These are phyloP conservation scores for Turritis glabra DNA, from an alignment of 345 rosid genomes.

Conservation along the genomic window DNA sequence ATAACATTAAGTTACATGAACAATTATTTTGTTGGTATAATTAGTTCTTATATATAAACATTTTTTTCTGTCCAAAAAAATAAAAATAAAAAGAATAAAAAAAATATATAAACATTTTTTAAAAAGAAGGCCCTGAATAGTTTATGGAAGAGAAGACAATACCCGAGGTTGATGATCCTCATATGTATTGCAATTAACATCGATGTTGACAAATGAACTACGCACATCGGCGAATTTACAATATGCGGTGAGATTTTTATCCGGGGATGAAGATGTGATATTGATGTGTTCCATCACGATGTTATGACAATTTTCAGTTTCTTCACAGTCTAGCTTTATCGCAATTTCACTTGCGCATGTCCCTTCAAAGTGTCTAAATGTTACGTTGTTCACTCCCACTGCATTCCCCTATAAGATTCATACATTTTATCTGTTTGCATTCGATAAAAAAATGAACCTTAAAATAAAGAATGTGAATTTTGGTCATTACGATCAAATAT, in stretches of 20 bases:
- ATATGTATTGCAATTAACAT: not conserved
- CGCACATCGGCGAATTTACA: conserved; percentile 21
- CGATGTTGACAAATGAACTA: not conserved
- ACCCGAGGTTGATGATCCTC: not conserved
- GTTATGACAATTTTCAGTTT: not conserved
- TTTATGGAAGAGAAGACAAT: not conserved
- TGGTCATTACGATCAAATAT: not conserved
- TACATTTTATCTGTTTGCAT: not conserved
- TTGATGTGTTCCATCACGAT: conserved; percentile 24
- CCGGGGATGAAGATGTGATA: conserved; percentile 22
- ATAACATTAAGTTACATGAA: not conserved
- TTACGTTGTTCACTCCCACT: conserved; percentile 24
- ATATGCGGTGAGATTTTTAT: not conserved
- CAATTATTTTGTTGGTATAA: not conserved
- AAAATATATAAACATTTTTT: not conserved
- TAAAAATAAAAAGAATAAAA: no score
- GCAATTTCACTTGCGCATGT: conserved; percentile 2
- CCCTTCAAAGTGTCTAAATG: conserved; percentile 16
- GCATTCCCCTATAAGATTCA: not conserved
- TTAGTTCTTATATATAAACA: not conserved
- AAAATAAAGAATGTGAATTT: not conserved
- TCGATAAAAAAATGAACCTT: not conserved
- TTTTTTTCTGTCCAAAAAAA: no score
- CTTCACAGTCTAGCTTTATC: conserved; percentile 25
- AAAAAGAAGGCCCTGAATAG: not conserved